Evolutionary conservation across 352 stramenopile genomes (phyloP).

Genomic region (Phytophthora agathidicida): DNA sequence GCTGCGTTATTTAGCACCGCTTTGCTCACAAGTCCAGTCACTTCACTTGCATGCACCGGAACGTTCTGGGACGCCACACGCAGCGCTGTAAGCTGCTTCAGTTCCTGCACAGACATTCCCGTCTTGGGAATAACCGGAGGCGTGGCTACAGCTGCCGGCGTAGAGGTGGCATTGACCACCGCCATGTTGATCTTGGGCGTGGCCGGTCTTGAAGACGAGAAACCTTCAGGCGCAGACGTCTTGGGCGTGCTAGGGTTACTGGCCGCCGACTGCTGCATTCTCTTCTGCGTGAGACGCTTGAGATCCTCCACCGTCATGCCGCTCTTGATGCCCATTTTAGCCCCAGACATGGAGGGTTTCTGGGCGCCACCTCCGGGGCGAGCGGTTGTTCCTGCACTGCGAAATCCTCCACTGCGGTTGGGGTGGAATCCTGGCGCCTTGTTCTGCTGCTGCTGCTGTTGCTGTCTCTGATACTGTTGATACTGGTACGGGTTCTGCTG

Average conservation of each 20-base stretch:
- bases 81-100: slow-evolving; percentile 86
- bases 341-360: slow-evolving; percentile 44
- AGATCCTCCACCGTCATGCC: slow-evolving; percentile 90
- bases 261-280: slow-evolving; percentile 68
- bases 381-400: slow-evolving; percentile 6
- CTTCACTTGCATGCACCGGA: slow-evolving; percentile 64
- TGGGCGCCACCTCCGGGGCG: slow-evolving; percentile 24
- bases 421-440: slow-evolving; percentile 35
- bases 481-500: slow-evolving; percentile 46
- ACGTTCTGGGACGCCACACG: slow-evolving; percentile 77
- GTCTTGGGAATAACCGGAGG: slow-evolving; percentile 70
- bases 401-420: slow-evolving; percentile 32
- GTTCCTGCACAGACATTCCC: slow-evolving; percentile 86
- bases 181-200: slow-evolving; percentile 75
- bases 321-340: slow-evolving; percentile 89
- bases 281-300: slow-evolving; percentile 85
- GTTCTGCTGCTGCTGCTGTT: slow-evolving; percentile 31
- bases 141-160: slow-evolving; percentile 27
- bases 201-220: slow-evolving; percentile 36
- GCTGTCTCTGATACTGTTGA: slow-evolving; percentile 48
- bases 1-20: slow-evolving; percentile 74
- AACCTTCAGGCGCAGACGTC: slow-evolving; percentile 17
- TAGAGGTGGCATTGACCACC: slow-evolving; percentile 47
- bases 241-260: slow-evolving; percentile 50
- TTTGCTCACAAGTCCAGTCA: slow-evolving; percentile 77